Percentiles rank a stretch among this genome's conserved stretches.
Evolutionary conservation across 2,329 filamentous ascomycete genomes (phyloP).

Genomic region (Cadophora luteo-olivacea): DNA sequence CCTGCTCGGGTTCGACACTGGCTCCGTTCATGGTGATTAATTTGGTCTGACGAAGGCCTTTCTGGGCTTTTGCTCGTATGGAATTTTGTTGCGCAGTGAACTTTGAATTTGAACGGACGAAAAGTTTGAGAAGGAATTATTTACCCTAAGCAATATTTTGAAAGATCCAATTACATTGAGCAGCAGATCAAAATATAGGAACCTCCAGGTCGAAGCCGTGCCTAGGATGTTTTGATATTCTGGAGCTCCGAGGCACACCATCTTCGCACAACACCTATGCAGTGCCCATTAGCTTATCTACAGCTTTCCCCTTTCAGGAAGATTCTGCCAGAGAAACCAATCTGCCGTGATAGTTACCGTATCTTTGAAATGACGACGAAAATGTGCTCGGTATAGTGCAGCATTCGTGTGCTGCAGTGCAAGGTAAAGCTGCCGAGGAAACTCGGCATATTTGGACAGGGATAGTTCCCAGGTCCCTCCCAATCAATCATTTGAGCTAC

Average conservation of each 20-base stretch:
- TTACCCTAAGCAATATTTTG: too few species aligned
- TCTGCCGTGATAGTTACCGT: background rate
- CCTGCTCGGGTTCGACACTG: background rate
- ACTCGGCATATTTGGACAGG: background rate
- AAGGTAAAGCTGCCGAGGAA: background rate
- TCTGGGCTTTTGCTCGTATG: background rate
- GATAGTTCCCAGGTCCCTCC: background rate
- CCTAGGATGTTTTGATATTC: background rate
- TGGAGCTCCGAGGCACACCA: background rate
- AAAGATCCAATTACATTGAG: too few species aligned
- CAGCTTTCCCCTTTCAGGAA: background rate
- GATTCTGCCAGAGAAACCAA: background rate
- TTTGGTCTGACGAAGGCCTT: background rate
- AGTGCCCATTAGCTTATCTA: background rate
- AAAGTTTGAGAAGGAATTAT: too few species aligned
- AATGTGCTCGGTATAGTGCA: background rate
- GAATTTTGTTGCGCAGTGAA: too few species aligned
- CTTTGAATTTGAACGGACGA: too few species aligned
- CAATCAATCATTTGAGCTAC: too few species aligned
- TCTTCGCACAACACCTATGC: background rate
- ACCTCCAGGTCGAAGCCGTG: too few species aligned
- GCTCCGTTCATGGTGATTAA: background rate
- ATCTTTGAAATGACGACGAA: background rate
- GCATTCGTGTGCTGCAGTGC: background rate
- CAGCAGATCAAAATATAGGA: too few species aligned